phyloP scores from a whole-genome alignment of 257 asterid species.

The Prunella vulgaris region DNA sequence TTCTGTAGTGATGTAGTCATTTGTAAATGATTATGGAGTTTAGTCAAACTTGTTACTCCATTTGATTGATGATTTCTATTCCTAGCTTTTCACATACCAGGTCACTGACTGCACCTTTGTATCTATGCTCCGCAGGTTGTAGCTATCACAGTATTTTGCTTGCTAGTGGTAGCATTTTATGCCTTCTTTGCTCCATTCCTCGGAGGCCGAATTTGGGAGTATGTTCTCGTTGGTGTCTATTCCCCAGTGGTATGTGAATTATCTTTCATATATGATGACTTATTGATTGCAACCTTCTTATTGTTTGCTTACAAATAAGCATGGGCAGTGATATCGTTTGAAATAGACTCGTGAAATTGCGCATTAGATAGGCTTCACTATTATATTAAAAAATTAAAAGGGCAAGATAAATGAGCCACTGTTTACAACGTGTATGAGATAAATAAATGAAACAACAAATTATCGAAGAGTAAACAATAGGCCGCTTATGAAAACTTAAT shows the following conservation, averaged over 20 bases:
- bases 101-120: constrained; percentile 5
- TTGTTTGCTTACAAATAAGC: not conserved
- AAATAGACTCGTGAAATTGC: not conserved
- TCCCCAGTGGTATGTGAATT: constrained; percentile 83
- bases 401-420: not conserved
- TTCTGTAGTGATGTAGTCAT: not conserved
- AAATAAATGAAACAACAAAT: too few relatives aligned
- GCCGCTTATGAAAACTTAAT: too few relatives aligned
- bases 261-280: constrained; percentile 4
- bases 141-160: constrained; percentile 87
- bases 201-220: constrained; percentile 88
- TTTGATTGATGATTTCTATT: constrained; percentile 7
- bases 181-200: constrained; percentile 96
- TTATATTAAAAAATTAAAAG: not conserved
- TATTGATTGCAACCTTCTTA: constrained; percentile 5
- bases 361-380: not conserved
- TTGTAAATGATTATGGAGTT: not conserved
- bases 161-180: constrained; percentile 87
- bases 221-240: constrained; percentile 60
- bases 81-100: constrained; percentile 1
- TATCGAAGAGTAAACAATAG: too few relatives aligned
- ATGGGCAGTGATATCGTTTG: not conserved
- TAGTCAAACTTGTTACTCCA: not conserved
- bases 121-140: constrained; percentile 53
- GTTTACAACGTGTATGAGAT: not conserved